These are phyloP conservation scores for Dendryphion nanum DNA, from an alignment of 2,329 filamentous ascomycete genomes.

Conservation along the genomic window DNA sequence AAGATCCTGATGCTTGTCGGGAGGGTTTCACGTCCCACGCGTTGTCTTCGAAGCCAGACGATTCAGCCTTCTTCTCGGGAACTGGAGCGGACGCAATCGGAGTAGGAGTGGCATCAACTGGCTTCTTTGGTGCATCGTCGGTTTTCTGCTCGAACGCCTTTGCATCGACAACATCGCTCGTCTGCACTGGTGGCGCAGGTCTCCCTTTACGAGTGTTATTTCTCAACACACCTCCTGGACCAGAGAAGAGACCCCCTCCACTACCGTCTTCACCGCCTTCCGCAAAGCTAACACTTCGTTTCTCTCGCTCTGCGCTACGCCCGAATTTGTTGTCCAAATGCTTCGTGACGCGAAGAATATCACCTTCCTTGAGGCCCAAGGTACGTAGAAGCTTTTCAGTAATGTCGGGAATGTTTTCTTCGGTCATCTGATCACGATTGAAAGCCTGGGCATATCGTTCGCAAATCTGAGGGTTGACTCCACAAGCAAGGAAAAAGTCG, in stretches of 20 bases:
- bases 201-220: conserved; percentile 95
- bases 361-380: conserved; percentile 90
- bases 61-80: conserved; percentile 49
- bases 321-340: conserved; percentile 77
- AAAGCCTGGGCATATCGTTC: conserved; percentile 93
- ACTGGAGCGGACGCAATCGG: conserved; percentile 50
- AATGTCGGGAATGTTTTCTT: conserved; percentile 87
- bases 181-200: conserved; percentile 81
- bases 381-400: conserved; percentile 79
- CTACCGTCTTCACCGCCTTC: conserved; percentile 55
- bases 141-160: conserved; percentile 72
- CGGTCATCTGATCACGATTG: conserved; percentile 88
- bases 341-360: conserved; percentile 94
- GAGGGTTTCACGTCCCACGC: conserved; percentile 94
- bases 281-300: conserved; percentile 54
- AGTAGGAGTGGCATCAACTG: conserved; percentile 48
- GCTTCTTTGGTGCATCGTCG: conserved; percentile 45
- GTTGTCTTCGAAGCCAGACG: conserved; percentile 96
- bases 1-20: conserved; percentile 50
- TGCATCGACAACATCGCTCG: conserved; percentile 82
- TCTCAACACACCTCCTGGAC: conserved; percentile 81
- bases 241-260: conserved; percentile 78
- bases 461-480: conserved; percentile 88
- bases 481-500: conserved; percentile 92
- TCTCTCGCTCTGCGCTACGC: conserved; percentile 58